Evolutionary conservation across 768 basidiomycete species (phyloP).

Genomic region (Amanita polypyramis): DNA sequence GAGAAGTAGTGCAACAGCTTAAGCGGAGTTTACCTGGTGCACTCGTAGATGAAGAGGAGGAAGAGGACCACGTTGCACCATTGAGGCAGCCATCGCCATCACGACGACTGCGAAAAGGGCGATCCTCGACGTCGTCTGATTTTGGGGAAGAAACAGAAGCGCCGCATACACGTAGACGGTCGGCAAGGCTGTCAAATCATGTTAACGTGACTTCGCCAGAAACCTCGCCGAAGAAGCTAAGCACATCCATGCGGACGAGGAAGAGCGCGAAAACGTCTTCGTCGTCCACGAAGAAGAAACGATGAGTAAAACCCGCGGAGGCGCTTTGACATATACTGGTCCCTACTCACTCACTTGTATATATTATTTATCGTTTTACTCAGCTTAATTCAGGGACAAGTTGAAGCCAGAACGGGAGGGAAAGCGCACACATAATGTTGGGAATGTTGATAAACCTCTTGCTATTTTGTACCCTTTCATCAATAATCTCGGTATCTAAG

Average conservation of each 20-base stretch:
- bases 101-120: conserved; percentile 16
- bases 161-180: conserved; percentile 30
- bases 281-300: conserved; percentile 12
- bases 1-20: conserved; percentile 7
- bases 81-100: conserved; percentile 25
- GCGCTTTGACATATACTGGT: background rate
- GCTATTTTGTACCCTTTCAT: too few species aligned
- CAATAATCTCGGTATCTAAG: too few species aligned
- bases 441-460: too few species aligned
- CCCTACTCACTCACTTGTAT: background rate
- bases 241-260: conserved; percentile 13
- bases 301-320: conserved; percentile 2
- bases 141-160: conserved; percentile 23
- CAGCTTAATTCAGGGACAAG: background rate
- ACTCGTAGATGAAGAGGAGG: conserved; percentile 17
- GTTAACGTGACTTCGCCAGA: conserved; percentile 13
- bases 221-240: conserved; percentile 15
- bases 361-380: conserved; percentile 2
- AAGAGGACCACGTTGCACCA: conserved; percentile 28
- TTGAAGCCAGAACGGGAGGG: background rate
- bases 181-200: conserved; percentile 27
- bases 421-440: background rate
- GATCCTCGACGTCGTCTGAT: conserved; percentile 24
- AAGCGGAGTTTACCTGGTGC: conserved; percentile 4
- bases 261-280: conserved; percentile 11